A percentile compares a stretch with the other conserved stretches of the same genome.
Evolutionary conservation across 2,329 filamentous ascomycete genomes (phyloP).

Genomic region (Claviceps arundinis): DNA sequence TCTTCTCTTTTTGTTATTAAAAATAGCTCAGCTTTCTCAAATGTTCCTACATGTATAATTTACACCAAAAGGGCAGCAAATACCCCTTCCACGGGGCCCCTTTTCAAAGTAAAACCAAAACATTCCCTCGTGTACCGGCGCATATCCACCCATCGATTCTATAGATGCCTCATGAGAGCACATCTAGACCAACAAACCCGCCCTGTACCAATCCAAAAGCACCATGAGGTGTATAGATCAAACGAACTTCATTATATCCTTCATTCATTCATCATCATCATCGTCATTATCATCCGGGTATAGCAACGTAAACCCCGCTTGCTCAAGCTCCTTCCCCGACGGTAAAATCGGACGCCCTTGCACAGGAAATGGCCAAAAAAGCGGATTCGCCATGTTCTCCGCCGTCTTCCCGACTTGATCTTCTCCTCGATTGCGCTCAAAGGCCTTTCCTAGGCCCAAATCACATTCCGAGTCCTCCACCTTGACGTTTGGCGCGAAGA

Average conservation of each 20-base stretch:
- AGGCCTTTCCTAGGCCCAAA: conserved; percentile 24
- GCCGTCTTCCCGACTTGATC: conserved; percentile 15
- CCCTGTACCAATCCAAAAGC: not conserved
- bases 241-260: not conserved
- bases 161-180: not conserved
- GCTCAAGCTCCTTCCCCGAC: conserved; percentile 30
- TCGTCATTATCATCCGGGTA: not conserved
- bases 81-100: too few species aligned
- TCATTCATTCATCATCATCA: not conserved
- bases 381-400: conserved; percentile 34
- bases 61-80: too few species aligned
- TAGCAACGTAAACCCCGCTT: conserved; percentile 37
- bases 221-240: not conserved
- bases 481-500: conserved; percentile 38
- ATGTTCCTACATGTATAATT: too few species aligned
- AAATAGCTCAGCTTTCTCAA: too few species aligned
- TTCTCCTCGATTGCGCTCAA: conserved; percentile 5
- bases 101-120: too few species aligned
- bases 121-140: not conserved
- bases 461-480: conserved; percentile 34
- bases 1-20: too few species aligned
- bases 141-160: not conserved
- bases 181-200: not conserved
- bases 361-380: conserved; percentile 50
- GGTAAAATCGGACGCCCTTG: conserved; percentile 43